These are phyloP conservation scores for Aspergillus proliferans DNA, from an alignment of 2,329 filamentous ascomycete genomes.

Conservation along the genomic window DNA sequence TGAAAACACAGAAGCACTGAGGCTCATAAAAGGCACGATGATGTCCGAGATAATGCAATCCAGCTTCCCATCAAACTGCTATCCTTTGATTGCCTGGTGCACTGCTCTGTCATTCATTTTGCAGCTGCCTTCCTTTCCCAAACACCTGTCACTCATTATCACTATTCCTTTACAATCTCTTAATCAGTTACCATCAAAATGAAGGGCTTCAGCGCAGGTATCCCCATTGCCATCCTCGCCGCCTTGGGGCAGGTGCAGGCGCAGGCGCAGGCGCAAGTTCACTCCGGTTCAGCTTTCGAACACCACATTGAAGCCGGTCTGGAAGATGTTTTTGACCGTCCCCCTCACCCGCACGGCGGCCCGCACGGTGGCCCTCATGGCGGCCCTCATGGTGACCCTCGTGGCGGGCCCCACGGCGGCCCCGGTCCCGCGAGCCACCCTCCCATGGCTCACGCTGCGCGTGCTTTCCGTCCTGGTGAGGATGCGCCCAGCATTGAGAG, in stretches of 20 bases:
- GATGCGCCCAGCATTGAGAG: background rate
- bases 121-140: background rate
- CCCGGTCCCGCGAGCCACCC: background rate
- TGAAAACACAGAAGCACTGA: background rate
- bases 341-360: constrained; percentile 4
- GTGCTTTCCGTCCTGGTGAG: background rate
- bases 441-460: background rate
- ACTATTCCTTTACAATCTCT: background rate
- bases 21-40: background rate
- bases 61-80: background rate
- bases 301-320: background rate
- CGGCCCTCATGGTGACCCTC: constrained; percentile 9
- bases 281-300: constrained; percentile 2
- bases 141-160: background rate
- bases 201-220: constrained; percentile 31
- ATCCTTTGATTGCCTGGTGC: background rate
- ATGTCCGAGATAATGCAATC: background rate
- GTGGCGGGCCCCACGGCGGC: constrained; percentile 17
- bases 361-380: background rate
- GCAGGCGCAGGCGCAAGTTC: background rate
- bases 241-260: constrained; percentile 23
- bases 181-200: constrained; percentile 15
- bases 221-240: constrained; percentile 31
- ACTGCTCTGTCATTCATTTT: background rate
- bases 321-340: background rate